These are phyloP conservation scores for Crassisporium funariophilum DNA, from an alignment of 768 basidiomycete genomes.

Conservation along the genomic window DNA sequence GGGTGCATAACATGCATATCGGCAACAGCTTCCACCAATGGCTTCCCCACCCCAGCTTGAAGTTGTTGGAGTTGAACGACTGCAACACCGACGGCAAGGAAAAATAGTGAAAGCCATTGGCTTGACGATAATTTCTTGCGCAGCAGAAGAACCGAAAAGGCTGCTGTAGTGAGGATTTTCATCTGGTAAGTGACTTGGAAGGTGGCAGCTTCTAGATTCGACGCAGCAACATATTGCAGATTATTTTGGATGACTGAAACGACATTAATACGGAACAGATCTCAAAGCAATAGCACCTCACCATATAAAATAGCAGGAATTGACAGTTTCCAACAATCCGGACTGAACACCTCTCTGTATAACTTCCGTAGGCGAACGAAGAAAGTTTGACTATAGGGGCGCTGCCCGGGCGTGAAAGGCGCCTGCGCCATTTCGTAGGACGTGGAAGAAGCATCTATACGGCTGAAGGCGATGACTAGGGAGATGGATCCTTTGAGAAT, in stretches of 20 bases:
- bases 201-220: conserved; percentile 92
- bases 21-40: conserved; percentile 11
- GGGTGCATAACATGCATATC: conserved; percentile 63
- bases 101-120: conserved; percentile 85
- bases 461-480: conserved; percentile 75
- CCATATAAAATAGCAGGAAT: conserved; percentile 96
- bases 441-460: conserved; percentile 44
- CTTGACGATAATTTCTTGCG: conserved; percentile 69
- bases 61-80: conserved; percentile 92
- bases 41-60: conserved; percentile 52
- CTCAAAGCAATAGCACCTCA: conserved; percentile 26
- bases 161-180: conserved; percentile 95
- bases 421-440: conserved; percentile 29
- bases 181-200: conserved; percentile 98
- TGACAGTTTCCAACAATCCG: conserved; percentile 96
- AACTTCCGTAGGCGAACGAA: conserved; percentile 56
- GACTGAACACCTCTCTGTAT: conserved; percentile 73
- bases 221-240: conserved; percentile 92
- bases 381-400: conserved; percentile 33
- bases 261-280: not conserved
- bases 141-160: conserved; percentile 81
- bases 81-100: conserved; percentile 87
- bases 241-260: conserved; percentile 87
- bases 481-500: conserved; percentile 91
- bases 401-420: conserved; percentile 32